phyloP scores from a whole-genome alignment of 169 alveolate genomes.

The Cryptosporidium bovis region DNA sequence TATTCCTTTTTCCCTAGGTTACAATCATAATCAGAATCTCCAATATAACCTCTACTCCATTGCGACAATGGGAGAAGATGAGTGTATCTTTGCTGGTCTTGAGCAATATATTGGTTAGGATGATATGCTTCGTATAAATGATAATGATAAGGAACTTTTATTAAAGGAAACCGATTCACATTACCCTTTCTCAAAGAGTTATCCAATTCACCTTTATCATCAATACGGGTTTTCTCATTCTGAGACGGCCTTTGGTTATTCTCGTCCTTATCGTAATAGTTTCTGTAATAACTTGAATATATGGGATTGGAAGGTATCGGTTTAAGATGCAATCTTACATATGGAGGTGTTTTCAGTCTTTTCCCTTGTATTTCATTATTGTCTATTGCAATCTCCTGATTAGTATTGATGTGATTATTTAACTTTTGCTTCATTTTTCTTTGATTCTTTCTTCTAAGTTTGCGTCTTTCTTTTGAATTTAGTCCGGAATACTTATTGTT shows the following conservation, averaged over 20 bases:
- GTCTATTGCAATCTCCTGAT: not conserved
- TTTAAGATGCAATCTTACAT: constrained; percentile 45
- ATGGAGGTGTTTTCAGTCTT: constrained; percentile 54
- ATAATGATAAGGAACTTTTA: constrained; percentile 53
- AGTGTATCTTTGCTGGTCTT: constrained; percentile 58
- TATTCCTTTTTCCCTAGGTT: not conserved
- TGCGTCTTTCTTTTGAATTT: constrained; percentile 71
- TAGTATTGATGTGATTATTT: constrained; percentile 2
- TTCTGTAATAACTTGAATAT: constrained; percentile 46
- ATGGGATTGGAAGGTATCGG: constrained; percentile 72
- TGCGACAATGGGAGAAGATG: constrained; percentile 67
- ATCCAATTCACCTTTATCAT: not conserved
- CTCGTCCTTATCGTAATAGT: not conserved
- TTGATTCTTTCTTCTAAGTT: constrained; percentile 73
- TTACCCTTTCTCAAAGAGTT: not conserved
- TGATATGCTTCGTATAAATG: constrained; percentile 68
- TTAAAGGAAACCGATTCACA: constrained; percentile 52
- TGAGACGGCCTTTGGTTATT: constrained; percentile 1
- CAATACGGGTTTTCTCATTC: not conserved
- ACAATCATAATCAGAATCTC: constrained; percentile 3
- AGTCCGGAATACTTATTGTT: constrained; percentile 39
- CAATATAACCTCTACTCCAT: constrained; percentile 54
- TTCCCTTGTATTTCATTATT: not conserved
- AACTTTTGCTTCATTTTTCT: constrained; percentile 52
- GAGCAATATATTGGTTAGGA: constrained; percentile 61